Evolutionary conservation across 108 stramenopile genomes (phyloP).

Genomic region (Nitzschia sp.): DNA sequence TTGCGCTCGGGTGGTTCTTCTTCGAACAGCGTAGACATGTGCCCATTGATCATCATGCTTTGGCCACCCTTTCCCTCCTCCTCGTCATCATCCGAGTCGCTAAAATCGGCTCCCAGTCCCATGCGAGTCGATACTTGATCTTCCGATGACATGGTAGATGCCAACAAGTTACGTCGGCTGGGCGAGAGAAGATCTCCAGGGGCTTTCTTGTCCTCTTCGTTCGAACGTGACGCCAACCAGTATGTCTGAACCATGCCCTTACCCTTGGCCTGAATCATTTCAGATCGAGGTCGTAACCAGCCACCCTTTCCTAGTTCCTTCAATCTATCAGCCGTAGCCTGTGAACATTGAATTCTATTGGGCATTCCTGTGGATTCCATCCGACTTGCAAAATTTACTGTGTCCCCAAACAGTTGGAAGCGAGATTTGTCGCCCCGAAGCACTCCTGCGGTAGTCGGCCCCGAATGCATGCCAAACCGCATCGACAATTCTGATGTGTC

Average conservation of each 20-base stretch:
- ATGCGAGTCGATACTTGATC: slow-evolving; percentile 5
- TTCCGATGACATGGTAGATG: background rate
- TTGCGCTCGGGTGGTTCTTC: background rate
- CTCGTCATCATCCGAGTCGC: background rate
- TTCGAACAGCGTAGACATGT: slow-evolving; percentile 5
- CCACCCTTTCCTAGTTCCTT: slow-evolving; percentile 31
- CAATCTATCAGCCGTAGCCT: slow-evolving; percentile 48
- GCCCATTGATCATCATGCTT: background rate
- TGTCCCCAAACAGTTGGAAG: slow-evolving; percentile 32
- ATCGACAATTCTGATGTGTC: slow-evolving; percentile 15
- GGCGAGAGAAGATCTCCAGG: background rate
- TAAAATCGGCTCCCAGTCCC: slow-evolving; percentile 5
- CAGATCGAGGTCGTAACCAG: slow-evolving; percentile 46
- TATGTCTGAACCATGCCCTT: slow-evolving; percentile 67
- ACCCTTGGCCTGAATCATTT: slow-evolving; percentile 50
- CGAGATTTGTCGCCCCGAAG: slow-evolving; percentile 13
- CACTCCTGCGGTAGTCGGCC: slow-evolving; percentile 23
- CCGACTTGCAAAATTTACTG: slow-evolving; percentile 29
- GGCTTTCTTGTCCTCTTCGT: background rate
- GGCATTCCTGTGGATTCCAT: slow-evolving; percentile 55
- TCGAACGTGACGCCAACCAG: slow-evolving; percentile 40
- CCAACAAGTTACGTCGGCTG: background rate
- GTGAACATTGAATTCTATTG: slow-evolving; percentile 46
- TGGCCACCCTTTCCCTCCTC: background rate
- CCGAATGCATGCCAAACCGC: slow-evolving; percentile 12